Base-by-base conservation (phyloP, 352 stramenopile genomes). In the Pythium periplocum region DNA sequence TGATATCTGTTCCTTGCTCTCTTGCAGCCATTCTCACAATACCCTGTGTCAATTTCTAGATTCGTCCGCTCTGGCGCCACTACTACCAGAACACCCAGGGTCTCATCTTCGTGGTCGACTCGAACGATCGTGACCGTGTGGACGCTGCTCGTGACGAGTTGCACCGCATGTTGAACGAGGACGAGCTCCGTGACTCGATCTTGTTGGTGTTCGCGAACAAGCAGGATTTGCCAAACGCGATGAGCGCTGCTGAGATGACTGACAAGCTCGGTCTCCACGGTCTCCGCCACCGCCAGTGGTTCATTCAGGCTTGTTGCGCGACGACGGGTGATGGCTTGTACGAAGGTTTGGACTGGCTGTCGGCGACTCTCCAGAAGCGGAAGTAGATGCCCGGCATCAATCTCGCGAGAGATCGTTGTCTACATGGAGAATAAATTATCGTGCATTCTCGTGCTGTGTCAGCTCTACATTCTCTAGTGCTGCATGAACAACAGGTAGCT, bases 21-120 rank as follows among this genome's bases (percentile, higher is more conserved):
- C 0, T 48, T 26, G 10, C 7, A 44, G 9, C 4, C 40, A 2
- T 32, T 8, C 11, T 48, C 31, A 17, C 26, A 41, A 5, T 36
- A 34, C 12, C 9, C 37, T 11, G 47, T 52, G 45, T 40, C 34
- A 4, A 11, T 38, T 12, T 57, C 3, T 39, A 70, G 86, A 98
- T 99, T 67, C 90, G 96, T 65, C 95, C 95, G 55, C 82, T 99
- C 17, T 99, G 97, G 97, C 86, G 96, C 68, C 96, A 99, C 81
- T 99, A 99, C 83, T 99, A 99, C 82, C 92, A 99, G 79, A 98
- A 98, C 82, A 99, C 96, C 69, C 95, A 99, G 83, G 97, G 94
- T 56, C 78, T 99, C 42, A 99, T 99, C 73, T 99, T 99, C 68
- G 97, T 99, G 38, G 96, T 99, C 52, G 97, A 99, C 79, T 98